Conservation (phyloP, 345 rosid species). For the Aquilaria sinensis region DNA sequence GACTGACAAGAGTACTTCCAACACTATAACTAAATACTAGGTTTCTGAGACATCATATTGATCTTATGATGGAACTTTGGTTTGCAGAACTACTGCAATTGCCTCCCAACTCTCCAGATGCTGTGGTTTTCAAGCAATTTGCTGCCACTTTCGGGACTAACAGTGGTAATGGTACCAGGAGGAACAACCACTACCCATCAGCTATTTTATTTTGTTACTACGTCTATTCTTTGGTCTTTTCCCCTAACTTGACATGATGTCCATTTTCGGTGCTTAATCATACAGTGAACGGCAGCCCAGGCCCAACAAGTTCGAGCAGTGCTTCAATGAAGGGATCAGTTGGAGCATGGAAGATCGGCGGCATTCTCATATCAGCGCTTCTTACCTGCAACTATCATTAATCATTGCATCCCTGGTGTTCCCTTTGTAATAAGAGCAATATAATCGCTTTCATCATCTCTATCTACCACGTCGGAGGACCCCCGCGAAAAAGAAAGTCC, state of each 20-base stretch:
- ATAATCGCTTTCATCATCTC: not conserved
- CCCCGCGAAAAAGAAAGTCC: too few species aligned
- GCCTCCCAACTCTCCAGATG: slow-evolving; percentile 26
- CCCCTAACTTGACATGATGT: not conserved
- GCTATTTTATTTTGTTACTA: not conserved
- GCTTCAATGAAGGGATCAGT: slow-evolving; percentile 4
- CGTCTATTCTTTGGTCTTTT: not conserved
- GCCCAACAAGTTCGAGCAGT: slow-evolving; percentile 20
- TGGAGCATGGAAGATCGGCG: slow-evolving; percentile 19
- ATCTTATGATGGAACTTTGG: not conserved
- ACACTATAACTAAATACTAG: not conserved
- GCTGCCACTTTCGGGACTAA: slow-evolving; percentile 13
- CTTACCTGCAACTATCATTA: slow-evolving; percentile 8
- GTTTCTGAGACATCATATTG: not conserved
- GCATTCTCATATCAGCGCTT: slow-evolving; percentile 9
- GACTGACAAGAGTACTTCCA: too few species aligned
- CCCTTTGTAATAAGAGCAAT: not conserved
- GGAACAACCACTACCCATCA: not conserved
- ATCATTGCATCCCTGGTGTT: slow-evolving; percentile 3
- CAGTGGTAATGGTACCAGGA: not conserved
- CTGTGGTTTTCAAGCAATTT: slow-evolving; percentile 29
- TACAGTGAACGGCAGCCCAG: slow-evolving; percentile 11
- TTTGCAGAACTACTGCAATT: slow-evolving; percentile 32
- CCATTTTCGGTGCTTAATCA: not conserved
- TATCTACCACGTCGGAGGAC: too few species aligned